Evolutionary conservation across 345 rosid species (phyloP), one percentile per base, ranked within the genome.

Genomic region (Hibiscus trionum): DNA sequence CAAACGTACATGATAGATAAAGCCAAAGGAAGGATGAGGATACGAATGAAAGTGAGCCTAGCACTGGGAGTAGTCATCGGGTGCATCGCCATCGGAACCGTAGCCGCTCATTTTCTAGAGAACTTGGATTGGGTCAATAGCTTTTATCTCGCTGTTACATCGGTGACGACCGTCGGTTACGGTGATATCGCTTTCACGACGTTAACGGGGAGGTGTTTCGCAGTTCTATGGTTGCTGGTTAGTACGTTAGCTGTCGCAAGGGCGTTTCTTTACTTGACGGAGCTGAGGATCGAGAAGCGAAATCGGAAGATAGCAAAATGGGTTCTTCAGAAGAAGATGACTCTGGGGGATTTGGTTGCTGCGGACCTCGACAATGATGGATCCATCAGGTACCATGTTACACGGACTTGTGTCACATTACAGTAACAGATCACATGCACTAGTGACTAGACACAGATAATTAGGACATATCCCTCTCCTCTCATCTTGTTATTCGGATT

Each of bases 331-430:
- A 88, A 70, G 76, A 84, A 90, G 82, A 76, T 87, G 73, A 90
- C 91, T 4, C 69, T 87, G 9, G 90, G 89, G 49, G 95, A 86
- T 74, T 74, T 90, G 21, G 79, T 87, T 53, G 95, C 95, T 33
- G 95, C 95, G 5, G 90, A 90, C 78, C 81, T 87, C 49, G 88
- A 90, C 44, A 79, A 87, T 24, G 90, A 87, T 61, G 91, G 90
- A 33, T 84, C 88, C 37, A 85, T 87, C 82, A 89, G 95, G 95
- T 89, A 84, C 39, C 7, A 16, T 7, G 21, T 17, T 53, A n/a
- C 57, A 1, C 9, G n/a, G 21, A 2, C 1, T 53, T 0, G 10
- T 21, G 17, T 53, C 10, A 7, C 21, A n/a, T 17, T 53, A n/a
- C 58, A 53, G 0, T 15, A 15, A 52, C 57, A 11, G 49, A 11